Evolutionary conservation across 2,329 filamentous ascomycete species (phyloP), one percentile per base, ranked within the genome.

Genomic region (Trichophyton verrucosum): DNA sequence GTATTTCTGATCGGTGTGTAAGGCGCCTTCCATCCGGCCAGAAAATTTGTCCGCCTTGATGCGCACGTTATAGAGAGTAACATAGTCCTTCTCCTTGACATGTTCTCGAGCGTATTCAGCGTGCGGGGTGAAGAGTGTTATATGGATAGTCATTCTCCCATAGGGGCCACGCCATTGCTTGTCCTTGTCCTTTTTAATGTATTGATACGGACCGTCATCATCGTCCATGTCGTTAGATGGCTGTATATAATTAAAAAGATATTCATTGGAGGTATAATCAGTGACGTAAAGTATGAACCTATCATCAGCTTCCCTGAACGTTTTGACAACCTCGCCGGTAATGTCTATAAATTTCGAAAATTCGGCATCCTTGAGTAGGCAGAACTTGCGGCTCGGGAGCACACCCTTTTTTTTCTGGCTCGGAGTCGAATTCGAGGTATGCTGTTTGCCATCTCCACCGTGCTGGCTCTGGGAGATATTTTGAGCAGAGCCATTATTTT

Each of bases 191-290:
- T 66, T 61, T 13, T 55, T 27, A 11, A 71, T 73, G 67, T 88
- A 87, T n/a, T 78, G 80, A 63, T 75, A 82, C 0, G 75, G 71
- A 65, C 86, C 82, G 3, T 81, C 81, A 55, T 83, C 79, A 46
- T 72, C 73, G 3, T 70, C 70, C 5, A 70, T 70, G 1, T 70
- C 65, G 15, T 66, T 62, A 8, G 36, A 20, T 75, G 71, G 55
- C 74, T 74, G 3, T 68, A 67, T 15, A 61, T 83, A 83, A 40
- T 84, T 73, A 65, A 80, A 86, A 61, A 96, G 84, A 0, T 68
- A 62, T 0, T 77, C 68, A 67, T 96, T 89, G 58, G 82, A 75
- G 0, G 90, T 95, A 71, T 91, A 96, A 72, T 96, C 91, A 0
- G 88, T 87, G 17, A 95, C 76, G 77, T 91, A 91, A 0, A 96